These are phyloP conservation scores for Pelargonium myrrhifolium DNA, from an alignment of 441 rosid species.

Conservation along the genomic window DNA sequence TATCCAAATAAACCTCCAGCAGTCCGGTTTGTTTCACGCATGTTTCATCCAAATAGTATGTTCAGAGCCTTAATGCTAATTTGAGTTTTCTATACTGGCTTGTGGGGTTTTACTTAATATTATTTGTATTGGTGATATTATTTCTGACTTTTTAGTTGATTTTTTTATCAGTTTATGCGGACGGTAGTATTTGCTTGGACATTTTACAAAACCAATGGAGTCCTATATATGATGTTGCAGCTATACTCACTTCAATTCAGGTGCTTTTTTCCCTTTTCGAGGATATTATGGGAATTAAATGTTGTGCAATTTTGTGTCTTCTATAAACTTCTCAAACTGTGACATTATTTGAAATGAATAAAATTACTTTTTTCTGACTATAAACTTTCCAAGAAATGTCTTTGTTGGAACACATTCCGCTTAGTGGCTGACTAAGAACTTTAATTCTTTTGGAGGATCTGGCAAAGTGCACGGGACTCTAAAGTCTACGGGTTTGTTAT, in stretches of 20 bases:
- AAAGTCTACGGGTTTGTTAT: background rate
- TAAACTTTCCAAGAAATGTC: conserved; percentile 3
- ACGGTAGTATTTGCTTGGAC: conserved; percentile 63
- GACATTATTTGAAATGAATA: background rate
- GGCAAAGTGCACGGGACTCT: background rate
- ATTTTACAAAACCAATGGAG: conserved; percentile 62
- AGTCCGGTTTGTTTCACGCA: conserved; percentile 43
- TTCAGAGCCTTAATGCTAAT: background rate
- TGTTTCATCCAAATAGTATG: conserved; percentile 52
- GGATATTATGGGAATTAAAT: background rate
- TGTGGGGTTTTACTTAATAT: background rate
- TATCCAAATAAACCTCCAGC: conserved; percentile 52
- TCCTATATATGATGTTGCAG: conserved; percentile 55
- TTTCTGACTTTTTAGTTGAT: background rate
- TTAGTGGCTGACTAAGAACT: background rate
- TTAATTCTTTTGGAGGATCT: background rate
- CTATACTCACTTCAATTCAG: conserved; percentile 60
- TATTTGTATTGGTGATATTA: background rate
- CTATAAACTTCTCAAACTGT: background rate
- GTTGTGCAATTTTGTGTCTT: background rate
- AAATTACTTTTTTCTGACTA: background rate
- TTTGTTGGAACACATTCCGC: background rate
- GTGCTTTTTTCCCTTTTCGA: conserved; percentile 16
- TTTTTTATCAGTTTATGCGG: conserved; percentile 52
- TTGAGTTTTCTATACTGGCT: background rate